phyloP scores from a whole-genome alignment of 192 early-diverging fungal genomes.

The Coemansia sp. region DNA sequence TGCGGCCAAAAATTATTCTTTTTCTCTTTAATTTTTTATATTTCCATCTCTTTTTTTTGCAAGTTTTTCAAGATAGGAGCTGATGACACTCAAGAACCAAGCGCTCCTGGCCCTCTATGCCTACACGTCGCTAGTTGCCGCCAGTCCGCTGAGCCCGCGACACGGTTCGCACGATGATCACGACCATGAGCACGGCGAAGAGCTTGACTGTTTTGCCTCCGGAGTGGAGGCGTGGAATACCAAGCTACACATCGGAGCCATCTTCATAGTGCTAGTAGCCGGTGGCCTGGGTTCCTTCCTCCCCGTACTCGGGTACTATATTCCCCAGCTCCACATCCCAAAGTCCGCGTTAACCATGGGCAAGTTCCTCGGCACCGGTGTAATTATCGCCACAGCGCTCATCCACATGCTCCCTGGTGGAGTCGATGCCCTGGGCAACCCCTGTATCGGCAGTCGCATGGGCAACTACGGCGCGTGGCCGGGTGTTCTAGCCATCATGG shows the following conservation, averaged over 20 bases:
- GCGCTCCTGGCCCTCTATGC: background rate
- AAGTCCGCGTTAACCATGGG: conserved; percentile 48
- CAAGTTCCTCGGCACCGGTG: conserved; percentile 66
- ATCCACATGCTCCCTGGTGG: conserved; percentile 74
- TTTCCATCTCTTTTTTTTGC: background rate
- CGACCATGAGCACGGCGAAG: conserved; percentile 16
- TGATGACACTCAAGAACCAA: background rate
- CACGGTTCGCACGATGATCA: conserved; percentile 18
- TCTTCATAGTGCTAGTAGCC: conserved; percentile 58
- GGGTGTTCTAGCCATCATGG: conserved; percentile 60
- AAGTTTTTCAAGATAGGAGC: background rate
- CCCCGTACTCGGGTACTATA: conserved; percentile 53
- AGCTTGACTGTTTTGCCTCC: conserved; percentile 32
- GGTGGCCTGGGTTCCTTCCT: conserved; percentile 56
- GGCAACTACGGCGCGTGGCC: conserved; percentile 56
- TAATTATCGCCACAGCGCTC: conserved; percentile 74
- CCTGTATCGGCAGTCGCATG: conserved; percentile 57
- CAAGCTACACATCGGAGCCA: conserved; percentile 55
- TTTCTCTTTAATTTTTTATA: background rate
- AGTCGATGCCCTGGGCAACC: conserved; percentile 51
- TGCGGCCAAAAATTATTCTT: conserved; percentile 1
- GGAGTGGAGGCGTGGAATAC: conserved; percentile 40
- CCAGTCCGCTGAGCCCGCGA: background rate
- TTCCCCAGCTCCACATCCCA: conserved; percentile 38
- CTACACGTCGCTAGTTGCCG: background rate